Percentiles rank a stretch among this genome's conserved stretches.
Evolutionary conservation across 2,329 filamentous ascomycete species (phyloP).

Genomic region (Cytospora chrysosperma): DNA sequence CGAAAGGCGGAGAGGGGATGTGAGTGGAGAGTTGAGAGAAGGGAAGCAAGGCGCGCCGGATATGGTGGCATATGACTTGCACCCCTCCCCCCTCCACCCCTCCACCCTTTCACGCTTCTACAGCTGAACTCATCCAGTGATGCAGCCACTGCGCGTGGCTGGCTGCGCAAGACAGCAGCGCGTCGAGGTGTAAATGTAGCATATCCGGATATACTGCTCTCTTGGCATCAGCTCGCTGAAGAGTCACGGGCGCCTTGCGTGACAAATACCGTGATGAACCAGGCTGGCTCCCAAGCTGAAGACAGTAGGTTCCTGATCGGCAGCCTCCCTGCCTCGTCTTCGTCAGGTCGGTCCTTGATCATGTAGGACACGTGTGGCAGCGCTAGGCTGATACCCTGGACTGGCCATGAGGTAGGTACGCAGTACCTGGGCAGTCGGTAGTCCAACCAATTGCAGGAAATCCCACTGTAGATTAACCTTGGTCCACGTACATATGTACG

Average conservation of each 20-base stretch:
- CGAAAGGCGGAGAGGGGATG: not conserved
- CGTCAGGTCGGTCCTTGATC: not conserved
- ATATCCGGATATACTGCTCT: not conserved
- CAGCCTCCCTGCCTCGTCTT: no score
- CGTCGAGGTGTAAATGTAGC: no score
- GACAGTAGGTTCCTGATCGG: not conserved
- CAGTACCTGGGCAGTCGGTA: no score
- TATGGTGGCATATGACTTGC: constrained; percentile 3
- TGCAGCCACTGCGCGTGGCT: not conserved
- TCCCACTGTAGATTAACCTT: not conserved
- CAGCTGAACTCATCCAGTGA: not conserved
- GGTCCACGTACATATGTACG: not conserved
- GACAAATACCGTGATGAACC: not conserved
- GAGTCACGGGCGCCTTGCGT: not conserved
- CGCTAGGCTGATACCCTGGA: not conserved
- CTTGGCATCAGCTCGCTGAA: not conserved
- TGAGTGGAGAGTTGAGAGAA: not conserved
- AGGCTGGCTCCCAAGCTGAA: not conserved
- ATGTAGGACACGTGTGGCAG: not conserved
- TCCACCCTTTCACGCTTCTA: no score
- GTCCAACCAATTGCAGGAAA: not conserved
- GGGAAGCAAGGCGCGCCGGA: not conserved
- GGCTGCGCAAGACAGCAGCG: not conserved
- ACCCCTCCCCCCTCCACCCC: no score
- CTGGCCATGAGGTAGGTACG: no score